Conservation (phyloP, 345 rosid genomes). For the Conringia planisiliqua region DNA sequence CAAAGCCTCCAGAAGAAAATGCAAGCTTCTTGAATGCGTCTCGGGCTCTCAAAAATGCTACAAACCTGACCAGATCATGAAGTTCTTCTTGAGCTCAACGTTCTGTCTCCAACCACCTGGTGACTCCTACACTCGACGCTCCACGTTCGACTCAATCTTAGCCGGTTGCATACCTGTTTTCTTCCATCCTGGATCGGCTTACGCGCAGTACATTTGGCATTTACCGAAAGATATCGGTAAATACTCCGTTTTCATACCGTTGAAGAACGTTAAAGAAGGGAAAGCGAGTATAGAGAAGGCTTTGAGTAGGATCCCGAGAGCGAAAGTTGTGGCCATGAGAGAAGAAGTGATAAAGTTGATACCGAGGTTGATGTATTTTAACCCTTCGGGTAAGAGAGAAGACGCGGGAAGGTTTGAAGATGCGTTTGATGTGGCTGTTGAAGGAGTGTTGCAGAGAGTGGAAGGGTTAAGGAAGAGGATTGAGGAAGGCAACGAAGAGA, state of each 20-base stretch:
- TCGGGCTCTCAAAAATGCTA: constrained; percentile 40
- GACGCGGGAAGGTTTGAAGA: constrained; percentile 54
- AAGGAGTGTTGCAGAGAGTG: constrained; percentile 66
- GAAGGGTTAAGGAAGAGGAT: constrained; percentile 38
- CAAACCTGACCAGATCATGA: constrained; percentile 48
- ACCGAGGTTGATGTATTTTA: constrained; percentile 59
- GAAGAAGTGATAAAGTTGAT: constrained; percentile 59
- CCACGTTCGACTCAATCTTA: constrained; percentile 74
- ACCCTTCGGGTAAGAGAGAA: constrained; percentile 39
- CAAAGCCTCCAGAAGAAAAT: constrained; percentile 50
- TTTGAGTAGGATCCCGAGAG: constrained; percentile 41
- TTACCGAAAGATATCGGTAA: constrained; percentile 53
- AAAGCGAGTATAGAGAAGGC: constrained; percentile 50
- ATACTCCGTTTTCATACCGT: constrained; percentile 67
- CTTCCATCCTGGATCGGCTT: constrained; percentile 86
- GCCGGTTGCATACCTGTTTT: constrained; percentile 89
- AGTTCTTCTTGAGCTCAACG: constrained; percentile 50
- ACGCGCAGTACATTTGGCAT: constrained; percentile 82
- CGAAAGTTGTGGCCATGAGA: constrained; percentile 43
- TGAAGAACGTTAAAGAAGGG: constrained; percentile 41
- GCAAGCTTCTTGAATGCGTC: constrained; percentile 53
- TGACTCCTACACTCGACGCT: constrained; percentile 77
- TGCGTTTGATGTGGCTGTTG: constrained; percentile 63
- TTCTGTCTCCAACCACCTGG: constrained; percentile 85
- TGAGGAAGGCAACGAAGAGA: constrained; percentile 34